Percentiles rank a stretch among this genome's conserved stretches.
phyloP scores from a whole-genome alignment of 1,284 basidiomycete species.

The Caloboletus firmus region DNA sequence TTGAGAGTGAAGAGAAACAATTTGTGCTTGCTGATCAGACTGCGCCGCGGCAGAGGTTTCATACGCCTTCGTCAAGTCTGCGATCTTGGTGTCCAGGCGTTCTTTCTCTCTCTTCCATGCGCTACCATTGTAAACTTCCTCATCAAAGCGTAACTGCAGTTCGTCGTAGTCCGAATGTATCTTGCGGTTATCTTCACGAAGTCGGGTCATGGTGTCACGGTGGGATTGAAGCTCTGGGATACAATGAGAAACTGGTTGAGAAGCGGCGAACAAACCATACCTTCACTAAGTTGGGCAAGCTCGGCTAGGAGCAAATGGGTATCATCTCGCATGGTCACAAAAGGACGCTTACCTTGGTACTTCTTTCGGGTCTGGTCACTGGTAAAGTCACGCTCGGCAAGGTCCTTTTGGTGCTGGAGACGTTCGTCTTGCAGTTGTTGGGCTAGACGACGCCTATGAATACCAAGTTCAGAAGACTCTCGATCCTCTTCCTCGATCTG shows the following conservation, averaged over 20 bases:
- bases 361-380: slow-evolving; percentile 80
- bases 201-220: slow-evolving; percentile 68
- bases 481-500: slow-evolving; percentile 68
- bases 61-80: slow-evolving; percentile 74
- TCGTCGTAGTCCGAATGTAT: slow-evolving; percentile 76
- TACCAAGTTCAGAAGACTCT: slow-evolving; percentile 65
- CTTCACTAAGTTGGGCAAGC: slow-evolving; percentile 75
- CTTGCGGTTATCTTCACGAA: slow-evolving; percentile 79
- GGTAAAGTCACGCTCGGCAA: slow-evolving; percentile 73
- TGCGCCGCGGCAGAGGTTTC: slow-evolving; percentile 73
- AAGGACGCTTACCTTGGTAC: slow-evolving; percentile 60
- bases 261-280: slow-evolving; percentile 35
- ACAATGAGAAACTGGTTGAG: slow-evolving; percentile 7
- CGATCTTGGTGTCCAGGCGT: slow-evolving; percentile 78
- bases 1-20: slow-evolving; percentile 80
- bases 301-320: slow-evolving; percentile 48
- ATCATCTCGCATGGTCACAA: not conserved
- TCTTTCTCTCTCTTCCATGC: slow-evolving; percentile 88
- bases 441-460: slow-evolving; percentile 62
- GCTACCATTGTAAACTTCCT: slow-evolving; percentile 73
- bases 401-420: slow-evolving; percentile 73
- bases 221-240: slow-evolving; percentile 69
- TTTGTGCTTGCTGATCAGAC: slow-evolving; percentile 79
- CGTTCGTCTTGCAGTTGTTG: slow-evolving; percentile 78
- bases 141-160: slow-evolving; percentile 71